Base-by-base conservation (phyloP, 306 rosid genomes). In the Purshia tridentata region DNA sequence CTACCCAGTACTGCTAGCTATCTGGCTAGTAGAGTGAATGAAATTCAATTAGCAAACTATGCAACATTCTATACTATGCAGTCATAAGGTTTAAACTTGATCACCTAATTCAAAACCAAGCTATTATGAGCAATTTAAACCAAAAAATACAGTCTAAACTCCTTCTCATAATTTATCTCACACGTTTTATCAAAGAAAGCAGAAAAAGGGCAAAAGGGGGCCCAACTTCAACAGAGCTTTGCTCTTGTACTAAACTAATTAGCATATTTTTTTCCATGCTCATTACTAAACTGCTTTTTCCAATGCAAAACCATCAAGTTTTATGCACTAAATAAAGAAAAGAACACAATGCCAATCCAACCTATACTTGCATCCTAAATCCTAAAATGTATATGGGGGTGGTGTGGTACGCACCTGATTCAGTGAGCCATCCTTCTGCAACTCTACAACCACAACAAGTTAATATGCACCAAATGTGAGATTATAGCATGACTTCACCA, bases 341-440 rank as follows among this genome's bases (percentile, higher is more conserved):
- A 37, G 1, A 1, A 11, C 42, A 48, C 52, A 7, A 20, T 2
- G 11, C 59, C 41, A 68, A 18, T 23, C 35, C 19, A 20, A 2
- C 52, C 44, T 20, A 74, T 10, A 41, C 6, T 60, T 63, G 10
- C 1, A 11, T 42, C 23, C 15, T 16, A 41, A 5, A 53, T 65
- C 29, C 3, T 2, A 52, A n/a, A 2, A 52, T 52, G 19, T n/a
- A 20, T 16, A 16, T 18, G 45, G 19, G 13, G 1, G 62, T 39
- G 35, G 35, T 29, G 35, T 29, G 35, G 35, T 3, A 60, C 8
- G 65, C 42, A 84, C 92, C 92, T 88, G 92, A 68, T 88, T 84
- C 84, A 35, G 62, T 53, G 86, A 86, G 84, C 92, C 92, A 86
- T 65, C 88, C 78, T 80, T 88, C 90, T 88, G 92, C 82, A 75